Percentiles rank a stretch among this genome's conserved stretches.
Conservation (phyloP, 2,329 filamentous ascomycete species). For the Talaromyces sp. region DNA sequence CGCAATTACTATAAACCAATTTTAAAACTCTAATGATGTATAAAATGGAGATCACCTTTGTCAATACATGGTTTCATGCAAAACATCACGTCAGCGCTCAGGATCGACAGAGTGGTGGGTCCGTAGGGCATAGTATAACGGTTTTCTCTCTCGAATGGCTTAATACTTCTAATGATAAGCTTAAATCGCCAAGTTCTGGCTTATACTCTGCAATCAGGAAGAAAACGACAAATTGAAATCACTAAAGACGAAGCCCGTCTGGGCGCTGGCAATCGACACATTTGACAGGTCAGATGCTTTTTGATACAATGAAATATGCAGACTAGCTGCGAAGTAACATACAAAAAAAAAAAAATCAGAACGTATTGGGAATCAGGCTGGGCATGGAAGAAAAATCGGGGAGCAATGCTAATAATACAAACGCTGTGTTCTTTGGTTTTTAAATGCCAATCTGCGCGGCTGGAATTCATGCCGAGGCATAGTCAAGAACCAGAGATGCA, state of each 20-base stretch:
- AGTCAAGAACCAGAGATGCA: background rate
- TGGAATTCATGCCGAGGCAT: background rate
- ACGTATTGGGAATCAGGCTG: conserved; percentile 11
- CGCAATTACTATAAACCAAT: too few species aligned
- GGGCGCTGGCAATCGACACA: background rate
- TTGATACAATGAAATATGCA: conserved; percentile 4
- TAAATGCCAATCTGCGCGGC: background rate
- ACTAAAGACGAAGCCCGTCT: background rate
- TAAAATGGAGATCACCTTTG: background rate
- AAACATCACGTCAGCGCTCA: background rate
- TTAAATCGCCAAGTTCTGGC: background rate
- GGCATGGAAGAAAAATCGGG: background rate
- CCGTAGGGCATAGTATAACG: background rate
- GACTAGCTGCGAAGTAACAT: conserved; percentile 2
- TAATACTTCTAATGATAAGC: background rate
- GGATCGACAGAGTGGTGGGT: background rate
- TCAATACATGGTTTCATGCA: background rate
- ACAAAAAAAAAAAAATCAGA: conserved; percentile 1
- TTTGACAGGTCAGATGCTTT: conserved; percentile 4
- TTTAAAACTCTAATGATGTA: background rate
- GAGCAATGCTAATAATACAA: conserved; percentile 8
- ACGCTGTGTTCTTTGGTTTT: background rate
- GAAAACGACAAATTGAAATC: conserved; percentile 17
- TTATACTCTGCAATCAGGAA: background rate
- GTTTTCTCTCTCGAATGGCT: background rate